A percentile compares a stretch with the other conserved stretches of the same genome.
Evolutionary conservation across 2,329 filamentous ascomycete species (phyloP).

Genomic region (Pseudopithomyces maydicus): DNA sequence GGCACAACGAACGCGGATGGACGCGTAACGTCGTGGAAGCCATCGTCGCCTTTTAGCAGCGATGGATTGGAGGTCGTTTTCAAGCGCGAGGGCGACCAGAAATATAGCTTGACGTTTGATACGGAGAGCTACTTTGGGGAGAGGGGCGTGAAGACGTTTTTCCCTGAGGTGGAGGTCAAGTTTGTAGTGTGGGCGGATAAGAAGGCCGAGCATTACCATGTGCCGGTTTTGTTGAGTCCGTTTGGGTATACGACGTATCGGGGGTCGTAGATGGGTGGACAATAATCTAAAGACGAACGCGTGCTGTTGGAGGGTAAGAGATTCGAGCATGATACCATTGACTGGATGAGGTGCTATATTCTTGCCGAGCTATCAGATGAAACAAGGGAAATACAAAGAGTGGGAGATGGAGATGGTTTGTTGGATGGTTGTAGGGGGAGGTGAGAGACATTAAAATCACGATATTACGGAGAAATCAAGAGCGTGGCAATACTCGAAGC

Average conservation of each 20-base stretch:
- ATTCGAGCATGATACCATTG: too few species aligned
- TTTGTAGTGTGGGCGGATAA: conserved; percentile 55
- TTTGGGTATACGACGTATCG: conserved; percentile 84
- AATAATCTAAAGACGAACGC: too few species aligned
- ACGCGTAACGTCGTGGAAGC: conserved; percentile 71
- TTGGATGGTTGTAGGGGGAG: too few species aligned
- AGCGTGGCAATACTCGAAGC: too few species aligned
- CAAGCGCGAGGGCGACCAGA: conserved; percentile 50
- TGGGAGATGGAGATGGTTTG: too few species aligned
- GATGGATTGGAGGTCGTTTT: conserved; percentile 46
- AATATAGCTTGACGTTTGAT: conserved; percentile 75
- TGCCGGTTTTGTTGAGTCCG: conserved; percentile 76
- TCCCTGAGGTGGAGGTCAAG: conserved; percentile 61
- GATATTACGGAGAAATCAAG: too few species aligned
- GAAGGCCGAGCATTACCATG: conserved; percentile 73
- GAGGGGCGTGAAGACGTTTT: conserved; percentile 60
- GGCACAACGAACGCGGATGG: conserved; percentile 78
- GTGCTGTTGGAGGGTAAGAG: too few species aligned
- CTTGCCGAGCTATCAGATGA: too few species aligned
- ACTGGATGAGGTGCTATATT: too few species aligned
- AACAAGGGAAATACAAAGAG: too few species aligned
- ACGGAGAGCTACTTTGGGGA: conserved; percentile 72
- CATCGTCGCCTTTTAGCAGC: conserved; percentile 51
- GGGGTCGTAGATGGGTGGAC: conserved; percentile 50
- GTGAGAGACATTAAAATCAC: too few species aligned